Conservation (phyloP, 495 filamentous ascomycete genomes). For the Bathelium albidoporum region DNA sequence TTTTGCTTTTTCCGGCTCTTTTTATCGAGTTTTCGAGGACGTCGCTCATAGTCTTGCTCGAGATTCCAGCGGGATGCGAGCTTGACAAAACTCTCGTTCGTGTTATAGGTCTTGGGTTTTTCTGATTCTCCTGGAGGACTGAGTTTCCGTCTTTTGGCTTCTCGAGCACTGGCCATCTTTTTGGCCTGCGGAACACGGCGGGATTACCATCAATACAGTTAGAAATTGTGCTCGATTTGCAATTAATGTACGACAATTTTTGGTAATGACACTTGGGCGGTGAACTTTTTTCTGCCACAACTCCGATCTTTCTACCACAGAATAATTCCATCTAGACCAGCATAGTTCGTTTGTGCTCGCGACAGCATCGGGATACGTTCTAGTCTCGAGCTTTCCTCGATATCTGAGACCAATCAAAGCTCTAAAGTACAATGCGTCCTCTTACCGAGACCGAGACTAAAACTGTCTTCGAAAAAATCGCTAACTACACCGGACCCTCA, state of each 20-base stretch:
- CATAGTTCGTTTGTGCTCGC: too few relatives aligned
- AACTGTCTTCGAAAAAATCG: conserved; percentile 68
- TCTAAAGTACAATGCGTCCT: conserved; percentile 19
- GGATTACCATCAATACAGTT: too few relatives aligned
- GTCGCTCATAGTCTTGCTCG: conserved; percentile 82
- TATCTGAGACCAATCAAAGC: not conserved
- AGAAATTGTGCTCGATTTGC: conserved; percentile 8
- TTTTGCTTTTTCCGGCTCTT: conserved; percentile 56
- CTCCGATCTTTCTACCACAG: too few relatives aligned
- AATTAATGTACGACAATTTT: not conserved
- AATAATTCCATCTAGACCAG: too few relatives aligned
- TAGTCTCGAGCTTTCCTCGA: too few relatives aligned
- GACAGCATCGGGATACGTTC: too few relatives aligned
- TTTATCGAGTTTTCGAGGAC: conserved; percentile 59
- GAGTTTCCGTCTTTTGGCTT: conserved; percentile 44
- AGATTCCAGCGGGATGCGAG: conserved; percentile 57
- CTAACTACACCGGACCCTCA: conserved; percentile 68
- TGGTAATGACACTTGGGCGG: not conserved
- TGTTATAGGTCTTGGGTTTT: conserved; percentile 26
- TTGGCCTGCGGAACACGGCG: too few relatives aligned
- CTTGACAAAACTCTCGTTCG: conserved; percentile 7
- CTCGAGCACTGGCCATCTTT: conserved; percentile 42
- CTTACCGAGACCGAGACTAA: conserved; percentile 28
- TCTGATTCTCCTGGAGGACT: conserved; percentile 38
- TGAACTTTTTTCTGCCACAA: conserved; percentile 5